Evolutionary conservation across 352 stramenopile genomes (phyloP), one percentile per base, ranked within the genome.

Genomic region (Thraustochytrium sp.): DNA sequence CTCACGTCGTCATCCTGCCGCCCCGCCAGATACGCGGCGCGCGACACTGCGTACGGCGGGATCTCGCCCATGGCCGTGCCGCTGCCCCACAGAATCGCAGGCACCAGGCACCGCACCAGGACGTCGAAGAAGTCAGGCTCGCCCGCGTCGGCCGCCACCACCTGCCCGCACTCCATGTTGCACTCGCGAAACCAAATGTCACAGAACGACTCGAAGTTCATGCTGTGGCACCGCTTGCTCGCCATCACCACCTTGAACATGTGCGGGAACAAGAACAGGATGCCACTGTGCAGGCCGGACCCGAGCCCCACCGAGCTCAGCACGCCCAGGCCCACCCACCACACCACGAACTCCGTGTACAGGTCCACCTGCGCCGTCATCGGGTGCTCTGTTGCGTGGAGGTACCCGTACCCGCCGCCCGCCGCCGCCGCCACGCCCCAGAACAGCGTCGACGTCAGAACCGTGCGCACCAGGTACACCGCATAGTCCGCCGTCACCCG

Each of bases 191-290:
- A 84, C 76, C 76, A 84, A 77, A 84, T 62, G 53, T 84, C 76
- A 46, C 76, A 65, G 36, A 82, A 36, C 36, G 38, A 42, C 9
- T 82, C 65, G 73, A 86, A 86, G n/a, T 86, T 37, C 48, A 86
- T 86, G 56, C n/a, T 62, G 3, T 29, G 49, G 82, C 83, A 86
- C 21, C 37, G 38, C 49, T 84, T 85, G 26, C 73, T 82, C 9
- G 91, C 92, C 38, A 94, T 91, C 36, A 96, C 92, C 46, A 97
- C 93, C 72, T 95, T 87, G 87, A 98, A 96, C 65, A 98, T 98
- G 87, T 98, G 94, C 48, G 94, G 94, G 88, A 97, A 97, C 13
- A 97, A 88, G 85, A 97, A 97, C 16, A 98, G 88, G 55, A 98
- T 94, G 82, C 93, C 93, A 76, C 92, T 96, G 88, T 98, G 94